These are phyloP conservation scores for Verticillium nubilum DNA, from an alignment of 2,329 filamentous ascomycete genomes.

Conservation along the genomic window DNA sequence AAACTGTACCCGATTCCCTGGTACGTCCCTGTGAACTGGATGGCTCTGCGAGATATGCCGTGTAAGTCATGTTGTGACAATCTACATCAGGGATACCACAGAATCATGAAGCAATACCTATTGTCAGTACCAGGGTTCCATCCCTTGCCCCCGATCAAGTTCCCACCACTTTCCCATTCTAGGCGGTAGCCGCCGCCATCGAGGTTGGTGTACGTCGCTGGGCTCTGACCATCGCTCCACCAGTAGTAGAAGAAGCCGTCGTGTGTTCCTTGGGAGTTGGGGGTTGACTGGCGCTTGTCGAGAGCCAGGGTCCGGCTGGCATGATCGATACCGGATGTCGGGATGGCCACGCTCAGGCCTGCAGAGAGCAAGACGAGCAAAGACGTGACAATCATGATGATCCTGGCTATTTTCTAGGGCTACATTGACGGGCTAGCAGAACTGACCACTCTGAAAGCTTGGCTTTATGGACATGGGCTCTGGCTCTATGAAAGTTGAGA, in stretches of 20 bases:
- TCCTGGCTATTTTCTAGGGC: not conserved
- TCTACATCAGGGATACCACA: not conserved
- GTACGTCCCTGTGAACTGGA: constrained; percentile 43
- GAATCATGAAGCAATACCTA: not conserved
- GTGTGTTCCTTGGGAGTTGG: constrained; percentile 14
- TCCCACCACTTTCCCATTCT: constrained; percentile 37
- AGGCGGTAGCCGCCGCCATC: constrained; percentile 35
- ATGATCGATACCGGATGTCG: not conserved
- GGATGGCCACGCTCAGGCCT: not conserved
- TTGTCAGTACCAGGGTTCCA: constrained; percentile 42
- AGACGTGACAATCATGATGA: not conserved
- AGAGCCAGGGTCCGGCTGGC: not conserved
- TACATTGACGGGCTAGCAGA: not conserved
- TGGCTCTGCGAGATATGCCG: constrained; percentile 27
- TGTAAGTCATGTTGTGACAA: not conserved
- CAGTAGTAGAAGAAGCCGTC: constrained; percentile 42
- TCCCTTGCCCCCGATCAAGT: constrained; percentile 53
- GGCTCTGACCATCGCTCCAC: constrained; percentile 37
- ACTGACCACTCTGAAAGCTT: not conserved
- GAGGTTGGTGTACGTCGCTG: constrained; percentile 34
- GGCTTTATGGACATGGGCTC: not conserved
- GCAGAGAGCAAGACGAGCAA: not conserved
- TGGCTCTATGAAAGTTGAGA: no score
- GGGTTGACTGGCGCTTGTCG: not conserved
- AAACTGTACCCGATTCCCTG: constrained; percentile 40